These are phyloP conservation scores for Mortierella sp. DNA, from an alignment of 371 early-diverging fungal species.

Conservation along the genomic window DNA sequence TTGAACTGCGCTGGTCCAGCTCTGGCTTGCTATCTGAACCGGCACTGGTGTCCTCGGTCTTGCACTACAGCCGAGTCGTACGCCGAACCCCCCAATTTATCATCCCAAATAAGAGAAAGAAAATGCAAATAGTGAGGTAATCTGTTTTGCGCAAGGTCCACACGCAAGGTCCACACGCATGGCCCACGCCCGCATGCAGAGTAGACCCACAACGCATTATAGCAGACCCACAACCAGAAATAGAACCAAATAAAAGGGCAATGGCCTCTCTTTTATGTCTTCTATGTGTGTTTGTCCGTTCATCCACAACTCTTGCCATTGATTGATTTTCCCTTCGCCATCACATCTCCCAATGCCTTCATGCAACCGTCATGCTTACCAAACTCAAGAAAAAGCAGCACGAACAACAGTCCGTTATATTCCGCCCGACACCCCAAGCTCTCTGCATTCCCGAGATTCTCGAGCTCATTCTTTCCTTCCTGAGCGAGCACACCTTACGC, in stretches of 20 bases:
- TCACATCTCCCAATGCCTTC: no score
- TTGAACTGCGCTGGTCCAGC: constrained; percentile 36
- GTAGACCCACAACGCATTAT: no score
- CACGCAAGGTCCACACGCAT: no score
- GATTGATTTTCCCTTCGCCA: no score
- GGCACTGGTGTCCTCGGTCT: constrained; percentile 42
- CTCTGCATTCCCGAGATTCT: constrained; percentile 27
- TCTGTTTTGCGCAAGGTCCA: no score
- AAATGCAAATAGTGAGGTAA: no score
- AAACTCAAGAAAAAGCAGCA: neutral
- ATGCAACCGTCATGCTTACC: neutral
- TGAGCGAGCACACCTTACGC: constrained; percentile 17
- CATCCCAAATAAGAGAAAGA: neutral
- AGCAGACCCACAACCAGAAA: no score
- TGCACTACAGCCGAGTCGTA: constrained; percentile 39
- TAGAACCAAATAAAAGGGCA: no score
- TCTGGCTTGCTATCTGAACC: constrained; percentile 49
- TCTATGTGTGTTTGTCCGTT: neutral
- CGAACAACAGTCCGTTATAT: neutral
- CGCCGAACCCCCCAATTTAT: constrained; percentile 24
- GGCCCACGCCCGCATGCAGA: no score
- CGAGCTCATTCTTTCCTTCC: constrained; percentile 29
- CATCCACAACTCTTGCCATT: neutral
- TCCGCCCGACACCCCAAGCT: constrained; percentile 5
- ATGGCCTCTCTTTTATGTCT: neutral